Evolutionary conservation across 768 basidiomycete genomes (phyloP).

Genomic region (Gyrodon lividus): DNA sequence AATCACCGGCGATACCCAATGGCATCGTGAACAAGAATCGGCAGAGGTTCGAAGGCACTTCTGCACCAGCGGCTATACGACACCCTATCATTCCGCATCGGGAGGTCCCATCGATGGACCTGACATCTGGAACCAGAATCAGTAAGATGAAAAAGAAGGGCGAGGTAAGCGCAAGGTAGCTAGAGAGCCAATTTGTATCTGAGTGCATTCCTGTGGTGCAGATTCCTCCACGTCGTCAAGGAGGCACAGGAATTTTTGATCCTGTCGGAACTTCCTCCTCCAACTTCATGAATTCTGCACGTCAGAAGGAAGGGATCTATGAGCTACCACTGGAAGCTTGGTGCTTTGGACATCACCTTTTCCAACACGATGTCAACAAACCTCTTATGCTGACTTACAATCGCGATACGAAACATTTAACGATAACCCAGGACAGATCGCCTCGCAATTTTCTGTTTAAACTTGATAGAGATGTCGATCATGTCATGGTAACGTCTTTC

Average conservation of each 20-base stretch:
- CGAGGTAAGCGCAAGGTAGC: constrained; percentile 17
- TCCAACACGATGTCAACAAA: constrained; percentile 11
- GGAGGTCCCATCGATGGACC: constrained; percentile 5
- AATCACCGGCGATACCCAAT: constrained; percentile 15
- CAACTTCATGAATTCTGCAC: constrained; percentile 18
- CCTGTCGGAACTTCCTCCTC: constrained; percentile 29
- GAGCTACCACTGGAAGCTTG: constrained; percentile 27
- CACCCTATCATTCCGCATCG: not conserved
- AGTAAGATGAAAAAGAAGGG: constrained; percentile 26
- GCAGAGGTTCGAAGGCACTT: constrained; percentile 6
- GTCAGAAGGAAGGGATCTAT: constrained; percentile 2
- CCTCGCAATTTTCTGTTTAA: constrained; percentile 15
- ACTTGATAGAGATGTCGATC: constrained; percentile 13
- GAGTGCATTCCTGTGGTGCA: constrained; percentile 4
- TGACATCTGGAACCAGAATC: not conserved
- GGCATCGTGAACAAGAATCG: constrained; percentile 13
- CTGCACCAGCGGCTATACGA: constrained; percentile 7
- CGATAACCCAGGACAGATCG: constrained; percentile 10
- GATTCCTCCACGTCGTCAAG: not conserved
- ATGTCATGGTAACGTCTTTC: constrained; percentile 13
- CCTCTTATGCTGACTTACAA: constrained; percentile 19
- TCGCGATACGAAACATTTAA: constrained; percentile 1
- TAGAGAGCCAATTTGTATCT: not conserved
- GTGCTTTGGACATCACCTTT: constrained; percentile 25
- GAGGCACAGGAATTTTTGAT: constrained; percentile 9